A percentile compares a stretch with the other conserved stretches of the same genome.
Evolutionary conservation across 345 rosid genomes (phyloP).

Genomic region (Firmiana major): DNA sequence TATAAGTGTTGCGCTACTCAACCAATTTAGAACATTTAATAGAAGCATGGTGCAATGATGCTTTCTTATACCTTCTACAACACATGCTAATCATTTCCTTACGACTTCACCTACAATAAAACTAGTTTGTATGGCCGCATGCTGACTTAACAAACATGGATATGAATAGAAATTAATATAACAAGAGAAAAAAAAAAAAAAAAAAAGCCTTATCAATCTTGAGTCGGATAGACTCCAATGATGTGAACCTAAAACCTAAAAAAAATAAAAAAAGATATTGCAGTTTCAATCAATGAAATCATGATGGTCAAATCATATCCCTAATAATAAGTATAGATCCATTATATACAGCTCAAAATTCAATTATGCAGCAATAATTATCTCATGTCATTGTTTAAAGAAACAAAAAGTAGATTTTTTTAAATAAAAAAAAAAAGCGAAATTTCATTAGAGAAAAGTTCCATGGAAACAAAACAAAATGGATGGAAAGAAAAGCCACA

Average conservation of each 20-base stretch:
- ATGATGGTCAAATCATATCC: neutral
- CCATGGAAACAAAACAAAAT: neutral
- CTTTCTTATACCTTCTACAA: neutral
- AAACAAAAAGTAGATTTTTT: neutral
- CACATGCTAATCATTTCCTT: neutral
- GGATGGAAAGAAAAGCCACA: neutral
- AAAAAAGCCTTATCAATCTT: neutral
- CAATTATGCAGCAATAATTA: neutral
- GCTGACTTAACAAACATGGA: neutral
- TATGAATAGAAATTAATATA: neutral
- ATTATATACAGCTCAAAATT: neutral
- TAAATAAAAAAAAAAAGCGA: neutral
- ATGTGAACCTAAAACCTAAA: neutral
- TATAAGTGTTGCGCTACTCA: neutral
- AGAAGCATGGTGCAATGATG: neutral
- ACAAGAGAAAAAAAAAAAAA: neutral
- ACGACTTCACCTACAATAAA: neutral
- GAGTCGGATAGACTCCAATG: neutral
- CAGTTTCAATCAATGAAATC: neutral
- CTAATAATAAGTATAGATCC: neutral
- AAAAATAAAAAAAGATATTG: neutral
- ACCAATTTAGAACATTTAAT: neutral
- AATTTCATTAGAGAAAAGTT: neutral
- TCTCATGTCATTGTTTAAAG: neutral
- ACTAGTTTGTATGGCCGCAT: neutral